A percentile compares a stretch with the other conserved stretches of the same genome.
These are phyloP conservation scores for Teunomyces lycoperdinae DNA, from an alignment of 805 yeast genomes.

Conservation along the genomic window DNA sequence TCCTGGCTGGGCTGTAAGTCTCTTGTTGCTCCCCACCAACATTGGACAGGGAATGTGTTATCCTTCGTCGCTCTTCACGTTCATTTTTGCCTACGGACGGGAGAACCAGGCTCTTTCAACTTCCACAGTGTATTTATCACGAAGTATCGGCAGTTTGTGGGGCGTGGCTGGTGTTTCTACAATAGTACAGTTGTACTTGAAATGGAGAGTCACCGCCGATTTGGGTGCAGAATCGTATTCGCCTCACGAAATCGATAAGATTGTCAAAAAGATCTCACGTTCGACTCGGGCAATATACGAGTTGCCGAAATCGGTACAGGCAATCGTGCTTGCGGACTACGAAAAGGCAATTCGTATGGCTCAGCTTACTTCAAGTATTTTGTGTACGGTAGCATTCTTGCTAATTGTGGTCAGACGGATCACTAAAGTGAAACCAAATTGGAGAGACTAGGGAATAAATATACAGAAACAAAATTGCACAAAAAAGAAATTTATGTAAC, in stretches of 20 bases:
- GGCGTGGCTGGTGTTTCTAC: slow-evolving; percentile 28
- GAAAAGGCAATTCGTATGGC: slow-evolving; percentile 22
- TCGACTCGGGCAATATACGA: slow-evolving; percentile 18
- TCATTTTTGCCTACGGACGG: slow-evolving; percentile 29
- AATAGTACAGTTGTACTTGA: slow-evolving; percentile 16
- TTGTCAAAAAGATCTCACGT: slow-evolving; percentile 17
- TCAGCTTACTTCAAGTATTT: slow-evolving; percentile 18
- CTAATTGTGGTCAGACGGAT: neutral
- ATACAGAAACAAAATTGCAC: too few relatives aligned
- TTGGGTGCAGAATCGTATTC: slow-evolving; percentile 12
- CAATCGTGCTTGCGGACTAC: slow-evolving; percentile 21
- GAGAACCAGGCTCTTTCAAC: slow-evolving; percentile 38
- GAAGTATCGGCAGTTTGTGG: slow-evolving; percentile 42
- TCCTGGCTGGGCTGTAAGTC: slow-evolving; percentile 23
- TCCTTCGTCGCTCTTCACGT: slow-evolving; percentile 35
- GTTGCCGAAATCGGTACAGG: slow-evolving; percentile 14
- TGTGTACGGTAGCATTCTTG: neutral
- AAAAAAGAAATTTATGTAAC: too few relatives aligned
- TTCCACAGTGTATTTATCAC: slow-evolving; percentile 34
- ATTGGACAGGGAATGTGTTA: slow-evolving; percentile 39
- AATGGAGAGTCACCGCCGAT: slow-evolving; percentile 11
- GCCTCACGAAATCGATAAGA: slow-evolving; percentile 13
- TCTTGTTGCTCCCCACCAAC: slow-evolving; percentile 31
- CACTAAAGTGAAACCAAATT: neutral
- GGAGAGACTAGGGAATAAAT: too few relatives aligned